phyloP scores from a whole-genome alignment of 495 filamentous ascomycete genomes.

The Aspergillus cristatus region DNA sequence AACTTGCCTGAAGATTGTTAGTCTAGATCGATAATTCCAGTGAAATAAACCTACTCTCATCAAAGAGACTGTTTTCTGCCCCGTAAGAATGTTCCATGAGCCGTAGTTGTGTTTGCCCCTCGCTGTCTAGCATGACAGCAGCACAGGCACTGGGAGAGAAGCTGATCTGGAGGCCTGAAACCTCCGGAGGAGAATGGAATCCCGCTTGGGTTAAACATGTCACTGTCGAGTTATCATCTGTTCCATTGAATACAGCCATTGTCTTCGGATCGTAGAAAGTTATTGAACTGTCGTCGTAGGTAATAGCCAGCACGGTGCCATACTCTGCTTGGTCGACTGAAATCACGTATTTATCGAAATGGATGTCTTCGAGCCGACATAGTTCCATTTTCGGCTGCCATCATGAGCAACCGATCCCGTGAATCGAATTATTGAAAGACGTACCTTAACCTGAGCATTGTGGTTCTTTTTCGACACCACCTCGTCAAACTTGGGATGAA shows the following conservation, averaged over 20 bases:
- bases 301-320: slow-evolving; percentile 57
- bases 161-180: slow-evolving; percentile 49
- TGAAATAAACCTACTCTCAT: slow-evolving; percentile 27
- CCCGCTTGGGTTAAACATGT: slow-evolving; percentile 62
- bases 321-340: slow-evolving; percentile 55
- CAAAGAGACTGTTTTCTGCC: slow-evolving; percentile 25
- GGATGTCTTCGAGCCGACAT: slow-evolving; percentile 56
- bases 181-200: slow-evolving; percentile 48
- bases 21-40: too few relatives aligned
- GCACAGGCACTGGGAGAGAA: slow-evolving; percentile 70
- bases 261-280: slow-evolving; percentile 67
- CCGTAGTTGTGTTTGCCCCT: slow-evolving; percentile 55
- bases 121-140: slow-evolving; percentile 53
- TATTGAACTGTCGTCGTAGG: slow-evolving; percentile 66
- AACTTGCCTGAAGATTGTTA: slow-evolving; percentile 31
- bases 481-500: slow-evolving; percentile 70
- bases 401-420: slow-evolving; percentile 9
- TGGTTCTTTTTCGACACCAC: slow-evolving; percentile 52
- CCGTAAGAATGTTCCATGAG: slow-evolving; percentile 46
- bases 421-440: slow-evolving; percentile 1
- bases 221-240: slow-evolving; percentile 54
- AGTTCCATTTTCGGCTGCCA: slow-evolving; percentile 48
- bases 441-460: slow-evolving; percentile 35
- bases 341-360: slow-evolving; percentile 59
- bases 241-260: slow-evolving; percentile 53